Base-by-base conservation (phyloP, 1,284 basidiomycete genomes). In the Apiotrichum porosum region DNA sequence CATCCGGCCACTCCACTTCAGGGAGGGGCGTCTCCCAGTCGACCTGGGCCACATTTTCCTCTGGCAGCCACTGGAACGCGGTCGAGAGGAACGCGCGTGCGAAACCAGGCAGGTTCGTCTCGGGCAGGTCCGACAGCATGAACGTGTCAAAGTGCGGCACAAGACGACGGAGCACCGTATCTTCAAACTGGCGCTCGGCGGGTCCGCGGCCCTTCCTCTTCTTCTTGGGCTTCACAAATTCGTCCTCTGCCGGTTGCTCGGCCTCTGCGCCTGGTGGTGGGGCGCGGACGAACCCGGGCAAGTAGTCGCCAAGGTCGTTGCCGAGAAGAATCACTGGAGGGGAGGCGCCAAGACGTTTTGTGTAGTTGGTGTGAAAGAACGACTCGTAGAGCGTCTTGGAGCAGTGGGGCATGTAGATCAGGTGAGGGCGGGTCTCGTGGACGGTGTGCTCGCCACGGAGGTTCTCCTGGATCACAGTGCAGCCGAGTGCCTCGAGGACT, bases 341-440 rank as follows among this genome's bases (percentile, higher is more conserved):
- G 6, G 18, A 3, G 2, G 34, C 36, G 8, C 44, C 55, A 1
- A 67, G 56, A 0, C 49, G 19, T 2, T 54, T 46, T 0, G 46
- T 15, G 36, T 51, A 72, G 51, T 69, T 72, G 5, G 56, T 49
- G 8, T 52, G 21, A 12, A 69, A 36, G 15, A 72, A 32, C 4
- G 61, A 56, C 45, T 69, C 65, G 54, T 72, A 72, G 14, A 72
- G 56, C 15, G 66, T 52, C 37, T 58, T 57, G 4, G 65, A 57
- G 38, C 66, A 69, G 47, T 72, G 69, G 3, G 69, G 69, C 47
- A 72, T 54, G 49, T 66, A 71, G 9, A 70, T 47, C 0, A 71
- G 58, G 40, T 66, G 57, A 15, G 61, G 42, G 8, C 28, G 17
- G 12, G 52, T 56, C 9, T 28, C 23, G 8, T 43, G 31, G 2